Base-by-base conservation (phyloP, 2,329 filamentous ascomycete species). In the Aspergillus ochraceus region DNA sequence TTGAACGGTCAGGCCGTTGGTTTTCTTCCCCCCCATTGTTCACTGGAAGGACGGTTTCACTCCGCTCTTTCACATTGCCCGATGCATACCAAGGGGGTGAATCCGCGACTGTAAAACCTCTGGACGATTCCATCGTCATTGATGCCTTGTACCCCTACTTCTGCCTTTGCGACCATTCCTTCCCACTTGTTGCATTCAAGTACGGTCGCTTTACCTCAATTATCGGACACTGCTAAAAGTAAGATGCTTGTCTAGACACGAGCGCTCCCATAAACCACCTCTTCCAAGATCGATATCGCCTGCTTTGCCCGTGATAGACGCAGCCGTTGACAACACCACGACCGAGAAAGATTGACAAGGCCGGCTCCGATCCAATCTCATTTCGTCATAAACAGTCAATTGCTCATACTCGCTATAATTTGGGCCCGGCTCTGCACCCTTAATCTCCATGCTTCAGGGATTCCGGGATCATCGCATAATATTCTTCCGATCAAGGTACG, bases 351-450 rank as follows among this genome's bases (percentile, higher is more conserved):
- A 67, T 67, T 67, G 64, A 62, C 60, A 61, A 65, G 66, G 67
- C 67, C 66, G 67, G 67, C 59, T 63, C 65, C 59, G 49, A 60
- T 65, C 61, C 65, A 63, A 63, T 67, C 26, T 29, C 61, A 47
- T 56, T 55, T 64, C 49, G 54, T 52, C 50, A 45, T 45, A 49
- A 42, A 51, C 26, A 17, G 14, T 24, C 19, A 47, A 47, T 47
- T 24, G 45, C 22, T 19, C 19, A 24, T 22, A 47, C 22, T 47
- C 12, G 36, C 36, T 42, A 53, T 49, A 49, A n/a, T 22, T 30
- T 39, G 58, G 55, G 22, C 19, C 17, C 45, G 17, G 30, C 50
- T 58, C 50, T 58, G 30, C 42, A 24, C 49, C 47, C 30, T 49
- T 52, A 51, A 49, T 57, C 55, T 60, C 60, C 39, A 60, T 58